A percentile compares a stretch with the other conserved stretches of the same genome.
Conservation (phyloP, 2,329 filamentous ascomycete genomes). For the Penicillium fuscoglaucum region DNA sequence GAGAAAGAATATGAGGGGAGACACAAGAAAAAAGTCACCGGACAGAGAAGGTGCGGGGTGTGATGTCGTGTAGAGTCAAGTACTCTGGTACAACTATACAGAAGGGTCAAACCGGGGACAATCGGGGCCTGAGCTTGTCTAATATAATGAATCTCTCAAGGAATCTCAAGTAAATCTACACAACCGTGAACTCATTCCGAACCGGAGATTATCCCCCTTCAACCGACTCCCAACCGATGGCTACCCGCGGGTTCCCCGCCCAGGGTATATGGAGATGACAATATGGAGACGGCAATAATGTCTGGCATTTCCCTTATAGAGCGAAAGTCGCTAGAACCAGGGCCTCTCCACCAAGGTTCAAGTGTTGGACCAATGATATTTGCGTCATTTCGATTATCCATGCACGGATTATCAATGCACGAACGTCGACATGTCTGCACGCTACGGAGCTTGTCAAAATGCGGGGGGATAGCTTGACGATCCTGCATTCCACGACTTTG, state of each 20-base stretch:
- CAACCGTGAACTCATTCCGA: conserved; percentile 6
- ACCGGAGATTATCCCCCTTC: conserved; percentile 4
- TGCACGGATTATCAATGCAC: conserved; percentile 8
- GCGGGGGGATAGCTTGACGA: conserved; percentile 9
- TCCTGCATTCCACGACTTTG: background rate
- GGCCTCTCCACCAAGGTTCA: background rate
- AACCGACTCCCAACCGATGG: conserved; percentile 8
- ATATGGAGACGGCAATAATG: background rate
- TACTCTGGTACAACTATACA: conserved; percentile 2
- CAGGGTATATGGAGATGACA: background rate
- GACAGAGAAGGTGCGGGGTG: conserved; percentile 14
- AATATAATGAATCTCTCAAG: conserved; percentile 10
- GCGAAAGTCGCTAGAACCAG: background rate
- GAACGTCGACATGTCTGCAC: background rate
- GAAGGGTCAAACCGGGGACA: background rate
- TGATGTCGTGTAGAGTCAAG: background rate
- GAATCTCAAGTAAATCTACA: background rate
- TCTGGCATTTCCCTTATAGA: conserved; percentile 1
- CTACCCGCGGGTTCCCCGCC: background rate
- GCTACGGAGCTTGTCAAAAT: conserved; percentile 14
- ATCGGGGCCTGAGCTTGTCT: conserved; percentile 13
- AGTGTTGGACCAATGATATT: conserved; percentile 13
- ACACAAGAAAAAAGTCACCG: conserved; percentile 21
- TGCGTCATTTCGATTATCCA: conserved; percentile 6
- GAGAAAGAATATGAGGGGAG: conserved; percentile 6